A percentile compares a stretch with the other conserved stretches of the same genome.
Conservation (phyloP, 495 filamentous ascomycete species). For the Zalerion maritima region DNA sequence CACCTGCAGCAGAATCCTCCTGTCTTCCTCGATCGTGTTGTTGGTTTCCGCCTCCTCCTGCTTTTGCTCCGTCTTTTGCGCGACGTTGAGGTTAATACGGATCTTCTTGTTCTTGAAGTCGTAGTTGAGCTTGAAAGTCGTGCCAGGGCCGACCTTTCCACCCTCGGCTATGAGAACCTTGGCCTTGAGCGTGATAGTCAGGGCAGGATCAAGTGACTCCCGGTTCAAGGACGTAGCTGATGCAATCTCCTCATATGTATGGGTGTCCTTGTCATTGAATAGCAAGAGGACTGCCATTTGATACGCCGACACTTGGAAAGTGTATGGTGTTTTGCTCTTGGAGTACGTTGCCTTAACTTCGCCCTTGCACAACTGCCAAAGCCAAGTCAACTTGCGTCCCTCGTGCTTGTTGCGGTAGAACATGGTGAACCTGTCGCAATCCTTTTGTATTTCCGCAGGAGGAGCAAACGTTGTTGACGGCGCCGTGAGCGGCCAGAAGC, state of each 20-base stretch:
- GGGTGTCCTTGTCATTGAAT: conserved; percentile 81
- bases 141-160: conserved; percentile 60
- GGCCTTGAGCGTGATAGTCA: conserved; percentile 77
- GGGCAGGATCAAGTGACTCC: conserved; percentile 72
- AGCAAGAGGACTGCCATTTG: conserved; percentile 96
- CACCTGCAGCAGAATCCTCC: conserved; percentile 93
- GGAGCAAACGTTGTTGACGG: conserved; percentile 76
- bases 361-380: conserved; percentile 97
- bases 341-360: conserved; percentile 90
- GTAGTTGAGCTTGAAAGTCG: conserved; percentile 68
- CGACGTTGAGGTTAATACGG: conserved; percentile 89
- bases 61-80: conserved; percentile 87
- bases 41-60: conserved; percentile 92
- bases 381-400: conserved; percentile 90
- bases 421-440: conserved; percentile 72
- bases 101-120: conserved; percentile 97
- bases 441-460: conserved; percentile 68
- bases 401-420: conserved; percentile 96
- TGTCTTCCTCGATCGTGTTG: conserved; percentile 98
- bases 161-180: conserved; percentile 69
- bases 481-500: conserved; percentile 88
- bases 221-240: conserved; percentile 60
- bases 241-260: conserved; percentile 76
- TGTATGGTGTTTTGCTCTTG: conserved; percentile 81
- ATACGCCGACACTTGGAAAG: conserved; percentile 93